Percentiles rank a stretch among this genome's conserved stretches.
These are phyloP conservation scores for Tremellales sp. DNA, from an alignment of 1,284 basidiomycete species.

Conservation along the genomic window DNA sequence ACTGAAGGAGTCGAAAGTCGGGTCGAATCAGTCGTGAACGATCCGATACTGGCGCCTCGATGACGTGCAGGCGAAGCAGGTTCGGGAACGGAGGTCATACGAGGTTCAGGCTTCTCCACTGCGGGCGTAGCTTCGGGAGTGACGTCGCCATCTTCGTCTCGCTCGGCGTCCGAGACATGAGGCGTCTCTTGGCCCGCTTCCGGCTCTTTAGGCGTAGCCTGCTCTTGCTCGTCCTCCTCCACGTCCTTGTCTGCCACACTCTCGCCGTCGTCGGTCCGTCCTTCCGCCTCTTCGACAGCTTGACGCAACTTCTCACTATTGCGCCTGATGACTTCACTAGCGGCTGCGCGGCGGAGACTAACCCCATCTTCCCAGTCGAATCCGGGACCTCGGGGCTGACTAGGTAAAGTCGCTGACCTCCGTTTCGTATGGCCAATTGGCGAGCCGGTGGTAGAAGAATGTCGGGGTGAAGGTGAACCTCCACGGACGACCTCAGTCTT, in stretches of 20 bases:
- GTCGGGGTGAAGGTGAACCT: constrained; percentile 2
- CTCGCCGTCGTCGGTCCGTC: background rate
- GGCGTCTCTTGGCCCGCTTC: constrained; percentile 2
- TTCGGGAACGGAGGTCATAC: background rate
- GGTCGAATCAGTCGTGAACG: constrained; percentile 21
- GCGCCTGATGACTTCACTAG: constrained; percentile 11
- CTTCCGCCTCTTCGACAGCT: background rate
- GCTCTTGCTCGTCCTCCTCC: constrained; percentile 4
- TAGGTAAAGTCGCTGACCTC: constrained; percentile 35
- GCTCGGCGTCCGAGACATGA: background rate
- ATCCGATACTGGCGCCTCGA: constrained; percentile 30
- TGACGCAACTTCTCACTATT: constrained; percentile 8
- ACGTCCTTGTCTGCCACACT: background rate
- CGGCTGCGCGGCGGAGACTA: constrained; percentile 24
- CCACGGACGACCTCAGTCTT: constrained; percentile 22
- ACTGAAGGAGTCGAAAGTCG: constrained; percentile 16
- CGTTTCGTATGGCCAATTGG: constrained; percentile 17
- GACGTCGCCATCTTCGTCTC: background rate
- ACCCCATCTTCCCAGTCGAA: constrained; percentile 24
- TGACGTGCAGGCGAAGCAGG: constrained; percentile 4
- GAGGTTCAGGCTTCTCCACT: background rate
- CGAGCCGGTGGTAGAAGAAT: background rate
- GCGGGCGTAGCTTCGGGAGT: constrained; percentile 1
- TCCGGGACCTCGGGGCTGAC: constrained; percentile 8
- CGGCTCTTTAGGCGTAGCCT: constrained; percentile 7